Conservation (phyloP, 208 protist genomes). For the Kentomonas sorsogonicus region DNA sequence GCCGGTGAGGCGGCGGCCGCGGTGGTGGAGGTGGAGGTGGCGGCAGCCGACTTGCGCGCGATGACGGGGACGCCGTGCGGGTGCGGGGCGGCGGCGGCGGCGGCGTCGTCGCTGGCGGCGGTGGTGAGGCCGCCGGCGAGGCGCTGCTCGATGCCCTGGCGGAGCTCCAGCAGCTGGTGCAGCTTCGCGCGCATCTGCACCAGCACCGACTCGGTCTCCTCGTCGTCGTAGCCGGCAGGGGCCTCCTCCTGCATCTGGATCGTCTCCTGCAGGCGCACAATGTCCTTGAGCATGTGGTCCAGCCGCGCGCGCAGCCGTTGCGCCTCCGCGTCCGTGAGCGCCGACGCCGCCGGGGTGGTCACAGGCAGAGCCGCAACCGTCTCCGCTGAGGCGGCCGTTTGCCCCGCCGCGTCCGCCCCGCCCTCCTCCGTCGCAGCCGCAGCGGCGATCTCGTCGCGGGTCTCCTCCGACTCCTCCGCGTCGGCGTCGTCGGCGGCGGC, state of each 20-base stretch:
- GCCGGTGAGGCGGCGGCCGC: too few relatives aligned
- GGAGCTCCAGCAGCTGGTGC: constrained; percentile 67
- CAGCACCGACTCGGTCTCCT: constrained; percentile 62
- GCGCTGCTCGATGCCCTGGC: constrained; percentile 62
- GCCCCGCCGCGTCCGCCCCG: constrained; percentile 1
- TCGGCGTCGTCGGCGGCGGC: not conserved
- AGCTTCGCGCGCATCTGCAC: constrained; percentile 75
- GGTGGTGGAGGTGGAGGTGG: too few relatives aligned
- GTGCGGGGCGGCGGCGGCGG: constrained; percentile 10
- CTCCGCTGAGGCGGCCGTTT: not conserved
- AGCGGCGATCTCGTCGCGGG: not conserved
- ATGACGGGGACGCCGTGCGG: too few relatives aligned
- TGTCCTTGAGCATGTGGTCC: constrained; percentile 70
- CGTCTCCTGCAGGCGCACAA: constrained; percentile 71
- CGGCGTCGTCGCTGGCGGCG: constrained; percentile 8
- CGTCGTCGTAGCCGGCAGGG: constrained; percentile 43
- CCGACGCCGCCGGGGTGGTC: not conserved
- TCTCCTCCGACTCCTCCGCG: not conserved
- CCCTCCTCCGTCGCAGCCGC: constrained; percentile 1
- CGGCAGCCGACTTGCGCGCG: too few relatives aligned
- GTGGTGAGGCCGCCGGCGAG: constrained; percentile 16
- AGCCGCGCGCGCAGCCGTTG: constrained; percentile 53
- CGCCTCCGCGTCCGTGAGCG: constrained; percentile 24
- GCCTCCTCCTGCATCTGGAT: constrained; percentile 43
- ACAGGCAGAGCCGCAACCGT: not conserved